Percentiles rank a stretch among this genome's conserved stretches.
phyloP scores from a whole-genome alignment of 305 asterid genomes.

The Salvia sclarea region DNA sequence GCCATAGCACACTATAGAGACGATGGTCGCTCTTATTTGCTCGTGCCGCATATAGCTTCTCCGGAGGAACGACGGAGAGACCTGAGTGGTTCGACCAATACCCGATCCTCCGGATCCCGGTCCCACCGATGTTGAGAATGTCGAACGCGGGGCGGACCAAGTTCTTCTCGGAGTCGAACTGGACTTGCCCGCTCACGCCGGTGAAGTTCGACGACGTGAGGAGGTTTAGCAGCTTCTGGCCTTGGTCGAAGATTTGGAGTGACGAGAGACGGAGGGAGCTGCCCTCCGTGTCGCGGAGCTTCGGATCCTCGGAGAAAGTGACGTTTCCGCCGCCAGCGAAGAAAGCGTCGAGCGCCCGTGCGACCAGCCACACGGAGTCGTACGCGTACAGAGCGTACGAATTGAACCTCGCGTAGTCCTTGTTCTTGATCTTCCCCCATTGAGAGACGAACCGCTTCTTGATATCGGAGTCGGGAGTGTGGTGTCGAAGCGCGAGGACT shows the following conservation, averaged over 20 bases:
- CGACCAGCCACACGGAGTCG: conserved; percentile 88
- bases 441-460: conserved; percentile 50
- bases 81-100: conserved; percentile 87
- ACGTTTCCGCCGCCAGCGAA: conserved; percentile 50
- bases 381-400: conserved; percentile 86
- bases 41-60: conserved; percentile 48
- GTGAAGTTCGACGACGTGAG: conserved; percentile 61
- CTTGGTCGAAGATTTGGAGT: conserved; percentile 75
- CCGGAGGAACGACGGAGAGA: conserved; percentile 66
- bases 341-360: conserved; percentile 73
- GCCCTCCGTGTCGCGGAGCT: conserved; percentile 39
- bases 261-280: conserved; percentile 45
- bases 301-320: conserved; percentile 67
- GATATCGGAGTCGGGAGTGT: conserved; percentile 63
- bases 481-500: conserved; percentile 73
- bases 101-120: conserved; percentile 66
- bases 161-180: conserved; percentile 62
- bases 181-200: conserved; percentile 66
- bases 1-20: conserved; percentile 69
- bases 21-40: conserved; percentile 47
- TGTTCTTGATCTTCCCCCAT: conserved; percentile 55
- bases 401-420: conserved; percentile 49
- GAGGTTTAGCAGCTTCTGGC: conserved; percentile 52
- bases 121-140: conserved; percentile 69
- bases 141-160: conserved; percentile 75